Percentiles rank a stretch among this genome's conserved stretches.
phyloP scores from a whole-genome alignment of 495 filamentous ascomycete genomes.

The Clohesyomyces aquaticus region DNA sequence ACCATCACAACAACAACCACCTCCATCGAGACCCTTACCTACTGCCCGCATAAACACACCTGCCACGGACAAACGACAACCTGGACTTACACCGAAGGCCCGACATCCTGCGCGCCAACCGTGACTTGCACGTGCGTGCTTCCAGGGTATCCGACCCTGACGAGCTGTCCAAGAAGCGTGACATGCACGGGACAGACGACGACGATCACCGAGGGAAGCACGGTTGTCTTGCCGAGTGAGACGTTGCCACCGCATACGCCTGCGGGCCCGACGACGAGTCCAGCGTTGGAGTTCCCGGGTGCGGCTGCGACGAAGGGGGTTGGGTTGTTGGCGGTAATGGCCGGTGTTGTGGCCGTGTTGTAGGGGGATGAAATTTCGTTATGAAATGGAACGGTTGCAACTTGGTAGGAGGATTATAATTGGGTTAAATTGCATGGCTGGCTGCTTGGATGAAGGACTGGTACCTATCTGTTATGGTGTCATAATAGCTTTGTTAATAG shows the following conservation, averaged over 20 bases:
- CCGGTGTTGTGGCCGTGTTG: neutral
- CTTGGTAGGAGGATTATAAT: no score
- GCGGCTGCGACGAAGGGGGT: conserved; percentile 5
- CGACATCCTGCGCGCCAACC: conserved; percentile 6
- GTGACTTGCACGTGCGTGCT: conserved; percentile 15
- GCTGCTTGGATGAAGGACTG: no score
- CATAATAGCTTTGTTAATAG: no score
- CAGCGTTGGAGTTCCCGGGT: neutral
- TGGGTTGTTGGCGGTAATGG: conserved; percentile 2
- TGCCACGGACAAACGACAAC: conserved; percentile 6
- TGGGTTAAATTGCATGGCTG: no score
- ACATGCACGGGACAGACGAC: conserved; percentile 15
- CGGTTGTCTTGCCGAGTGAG: conserved; percentile 12
- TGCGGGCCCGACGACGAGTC: neutral
- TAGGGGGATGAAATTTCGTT: neutral
- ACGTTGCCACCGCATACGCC: neutral
- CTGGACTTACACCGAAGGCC: conserved; percentile 6
- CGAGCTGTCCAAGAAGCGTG: conserved; percentile 6
- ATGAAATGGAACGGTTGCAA: no score
- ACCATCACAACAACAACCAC: conserved; percentile 2
- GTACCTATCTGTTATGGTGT: no score
- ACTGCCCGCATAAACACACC: neutral
- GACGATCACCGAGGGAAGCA: neutral
- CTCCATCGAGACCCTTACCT: conserved; percentile 6
- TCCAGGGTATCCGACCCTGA: conserved; percentile 5